Conservation (phyloP, 2,329 filamentous ascomycete genomes). For the Davidsoniella australis region DNA sequence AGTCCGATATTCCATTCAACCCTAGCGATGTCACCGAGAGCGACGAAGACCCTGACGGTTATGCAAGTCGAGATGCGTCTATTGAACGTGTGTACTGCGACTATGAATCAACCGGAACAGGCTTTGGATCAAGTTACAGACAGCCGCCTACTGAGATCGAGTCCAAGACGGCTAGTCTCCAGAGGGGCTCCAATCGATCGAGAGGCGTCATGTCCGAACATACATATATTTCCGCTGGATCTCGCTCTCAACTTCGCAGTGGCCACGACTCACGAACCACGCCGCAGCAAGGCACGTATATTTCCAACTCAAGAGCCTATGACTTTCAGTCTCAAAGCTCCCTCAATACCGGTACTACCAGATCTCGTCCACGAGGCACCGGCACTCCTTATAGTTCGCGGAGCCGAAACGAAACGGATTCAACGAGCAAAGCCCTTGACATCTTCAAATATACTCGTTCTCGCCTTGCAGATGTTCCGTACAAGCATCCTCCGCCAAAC, state of each 20-base stretch:
- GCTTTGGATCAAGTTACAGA: conserved; percentile 45
- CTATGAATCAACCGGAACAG: conserved; percentile 21
- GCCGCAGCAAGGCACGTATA: conserved; percentile 38
- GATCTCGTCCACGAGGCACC: conserved; percentile 19
- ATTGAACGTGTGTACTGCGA: conserved; percentile 5
- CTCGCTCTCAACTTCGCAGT: background rate
- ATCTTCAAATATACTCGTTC: conserved; percentile 75
- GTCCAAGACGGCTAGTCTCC: conserved; percentile 1
- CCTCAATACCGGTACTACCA: conserved; percentile 33
- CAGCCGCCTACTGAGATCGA: conserved; percentile 11
- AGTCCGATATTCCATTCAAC: conserved; percentile 37
- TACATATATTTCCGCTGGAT: conserved; percentile 32
- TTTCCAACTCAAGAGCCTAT: background rate
- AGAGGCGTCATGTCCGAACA: conserved; percentile 29
- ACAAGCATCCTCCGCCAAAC: conserved; percentile 46
- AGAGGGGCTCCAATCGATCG: conserved; percentile 17
- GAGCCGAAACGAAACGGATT: background rate
- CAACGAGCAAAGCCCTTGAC: conserved; percentile 38
- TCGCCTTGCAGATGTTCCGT: conserved; percentile 66
- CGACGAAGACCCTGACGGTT: conserved; percentile 45
- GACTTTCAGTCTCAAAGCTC: conserved; percentile 9
- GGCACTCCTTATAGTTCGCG: background rate
- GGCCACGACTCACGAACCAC: background rate
- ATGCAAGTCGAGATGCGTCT: background rate
- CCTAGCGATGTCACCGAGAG: conserved; percentile 47